Evolutionary conservation across 78 protist genomes (phyloP), one percentile per base, ranked within the genome.

Genomic region (Dictyostelium firmibasis): DNA sequence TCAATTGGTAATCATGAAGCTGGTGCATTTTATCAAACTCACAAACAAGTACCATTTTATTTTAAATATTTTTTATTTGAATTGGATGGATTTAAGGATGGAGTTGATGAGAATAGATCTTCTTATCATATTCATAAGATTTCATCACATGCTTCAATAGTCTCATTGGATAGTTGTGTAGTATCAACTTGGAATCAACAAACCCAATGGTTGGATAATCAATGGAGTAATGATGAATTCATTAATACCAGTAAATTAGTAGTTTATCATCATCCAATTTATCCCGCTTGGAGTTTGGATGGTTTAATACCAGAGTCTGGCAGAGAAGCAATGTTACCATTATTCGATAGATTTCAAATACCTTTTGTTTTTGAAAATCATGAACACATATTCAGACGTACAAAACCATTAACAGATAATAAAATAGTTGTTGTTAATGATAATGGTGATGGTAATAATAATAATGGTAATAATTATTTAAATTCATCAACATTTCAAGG

Each of bases 1-100:
- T 75, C 94, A 14, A 89, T 89, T 69, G 94, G 94, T 13, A 89
- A 89, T 50, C 94, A 89, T 70, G 94, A 89, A 23, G 94, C 87
- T 0, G 94, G 94, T 67, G 86, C 67, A 29, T 81, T 81, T 82
- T 89, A 81, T 69, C 94, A 89, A 69, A n/a, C 87, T 3, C 13
- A 35, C 16, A 31, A 36, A 27, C 75, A 67, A 36, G 83, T 89
- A 16, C 94, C 94, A 53, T 89, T 89, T 64, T 89, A 78, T 81
- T 38, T 81, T 8, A 41, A 27, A 16, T 89, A 89, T 47, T 43
- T 81, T 23, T 2, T 67, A 44, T 89, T 89, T 44, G 33, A 82
- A 23, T 77, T 77, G 60, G 75, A 29, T 67, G 35, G 18, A 27
- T n/a, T 27, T 67, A 67, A 27, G 11, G 75, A 29, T n/a, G 35